Conservation (phyloP, 108 stramenopile species). For the Cyclotella choctawhatcheeana region DNA sequence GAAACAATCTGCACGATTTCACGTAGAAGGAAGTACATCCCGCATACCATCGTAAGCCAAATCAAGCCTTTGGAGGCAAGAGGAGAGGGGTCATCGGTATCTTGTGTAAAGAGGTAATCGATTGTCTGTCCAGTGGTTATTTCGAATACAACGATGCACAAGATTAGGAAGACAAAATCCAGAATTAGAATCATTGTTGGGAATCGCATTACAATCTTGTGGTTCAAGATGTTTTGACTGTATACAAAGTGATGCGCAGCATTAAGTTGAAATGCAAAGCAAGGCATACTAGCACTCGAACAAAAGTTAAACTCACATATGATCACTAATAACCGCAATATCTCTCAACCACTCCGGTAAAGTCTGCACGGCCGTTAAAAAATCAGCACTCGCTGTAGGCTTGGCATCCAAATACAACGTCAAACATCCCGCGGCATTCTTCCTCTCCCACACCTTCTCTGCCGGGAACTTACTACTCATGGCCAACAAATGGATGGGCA, state of each 20-base stretch:
- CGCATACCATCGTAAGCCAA: constrained; percentile 26
- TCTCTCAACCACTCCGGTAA: constrained; percentile 84
- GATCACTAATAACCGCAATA: constrained; percentile 76
- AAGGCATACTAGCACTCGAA: background rate
- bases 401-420: constrained; percentile 69
- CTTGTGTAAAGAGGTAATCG: constrained; percentile 51
- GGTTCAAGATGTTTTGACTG: constrained; percentile 62
- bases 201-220: constrained; percentile 80
- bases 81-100: background rate
- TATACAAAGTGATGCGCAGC: background rate
- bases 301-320: constrained; percentile 47
- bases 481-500: constrained; percentile 77
- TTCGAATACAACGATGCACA: constrained; percentile 76
- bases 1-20: constrained; percentile 57
- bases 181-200: constrained; percentile 81
- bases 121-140: constrained; percentile 68
- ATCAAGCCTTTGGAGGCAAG: constrained; percentile 5
- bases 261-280: background rate
- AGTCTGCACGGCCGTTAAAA: constrained; percentile 80
- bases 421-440: constrained; percentile 72
- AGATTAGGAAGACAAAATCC: constrained; percentile 70
- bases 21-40: constrained; percentile 45
- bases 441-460: constrained; percentile 36
- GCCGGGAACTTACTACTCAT: constrained; percentile 40
- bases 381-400: constrained; percentile 70